Conservation (phyloP, 345 rosid species). For the Linum trigynum region DNA sequence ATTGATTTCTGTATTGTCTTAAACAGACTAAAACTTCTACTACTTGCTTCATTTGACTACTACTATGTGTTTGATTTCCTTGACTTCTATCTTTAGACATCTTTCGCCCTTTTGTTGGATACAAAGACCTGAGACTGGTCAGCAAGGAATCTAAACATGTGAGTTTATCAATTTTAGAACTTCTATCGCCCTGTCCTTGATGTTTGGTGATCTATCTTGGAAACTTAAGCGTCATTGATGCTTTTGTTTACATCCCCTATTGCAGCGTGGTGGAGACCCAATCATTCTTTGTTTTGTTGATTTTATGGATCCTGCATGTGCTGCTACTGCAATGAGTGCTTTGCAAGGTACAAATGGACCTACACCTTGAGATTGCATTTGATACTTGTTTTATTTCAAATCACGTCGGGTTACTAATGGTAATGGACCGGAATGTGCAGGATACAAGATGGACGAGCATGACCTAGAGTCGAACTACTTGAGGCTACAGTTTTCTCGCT, state of each 20-base stretch:
- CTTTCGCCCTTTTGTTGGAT: constrained; percentile 53
- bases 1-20: no score
- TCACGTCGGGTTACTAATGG: constrained; percentile 8
- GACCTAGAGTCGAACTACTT: constrained; percentile 57
- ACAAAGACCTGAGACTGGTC: constrained; percentile 48
- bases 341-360: constrained; percentile 41
- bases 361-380: background rate
- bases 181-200: background rate
- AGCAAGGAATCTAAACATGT: constrained; percentile 52
- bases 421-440: constrained; percentile 27
- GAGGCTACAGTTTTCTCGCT: constrained; percentile 63
- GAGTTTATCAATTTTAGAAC: constrained; percentile 19
- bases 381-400: background rate
- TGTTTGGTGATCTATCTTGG: constrained; percentile 1
- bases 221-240: background rate
- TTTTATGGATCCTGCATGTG: constrained; percentile 39
- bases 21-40: no score
- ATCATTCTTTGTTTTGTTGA: constrained; percentile 52
- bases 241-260: background rate
- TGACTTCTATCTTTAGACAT: constrained; percentile 33
- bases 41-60: background rate
- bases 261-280: constrained; percentile 45
- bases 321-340: constrained; percentile 45
- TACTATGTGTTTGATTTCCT: constrained; percentile 16
- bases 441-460: constrained; percentile 66